A percentile compares a stretch with the other conserved stretches of the same genome.
These are phyloP conservation scores for Candida vartiovaarae DNA, from an alignment of 805 yeast species.

Conservation along the genomic window DNA sequence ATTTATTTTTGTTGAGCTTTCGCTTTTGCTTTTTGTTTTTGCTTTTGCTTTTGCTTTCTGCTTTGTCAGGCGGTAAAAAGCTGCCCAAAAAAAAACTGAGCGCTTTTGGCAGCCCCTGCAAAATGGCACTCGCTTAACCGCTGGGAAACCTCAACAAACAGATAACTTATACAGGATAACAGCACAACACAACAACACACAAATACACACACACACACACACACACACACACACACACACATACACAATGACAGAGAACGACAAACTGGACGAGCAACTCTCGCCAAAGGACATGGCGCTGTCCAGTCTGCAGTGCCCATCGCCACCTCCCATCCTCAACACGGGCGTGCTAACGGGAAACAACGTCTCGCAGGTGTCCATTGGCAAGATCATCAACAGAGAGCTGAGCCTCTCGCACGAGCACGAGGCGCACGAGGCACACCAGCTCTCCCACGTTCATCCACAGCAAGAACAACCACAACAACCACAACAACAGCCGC, in stretches of 20 bases:
- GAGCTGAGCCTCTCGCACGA: slow-evolving; percentile 5
- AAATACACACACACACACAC: no score
- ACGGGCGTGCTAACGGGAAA: slow-evolving; percentile 22
- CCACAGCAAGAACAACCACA: not conserved
- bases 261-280: slow-evolving; percentile 3
- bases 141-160: not conserved
- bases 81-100: no score
- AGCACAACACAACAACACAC: not conserved
- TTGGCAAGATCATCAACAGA: slow-evolving; percentile 17
- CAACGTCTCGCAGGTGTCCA: slow-evolving; percentile 20
- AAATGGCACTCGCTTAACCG: no score
- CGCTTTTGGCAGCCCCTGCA: no score
- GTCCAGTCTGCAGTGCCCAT: slow-evolving; percentile 56
- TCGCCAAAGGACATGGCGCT: slow-evolving; percentile 52
- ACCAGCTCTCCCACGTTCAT: not conserved
- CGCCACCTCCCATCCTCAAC: slow-evolving; percentile 64
- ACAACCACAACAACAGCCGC: slow-evolving; percentile 2
- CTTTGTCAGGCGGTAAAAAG: no score
- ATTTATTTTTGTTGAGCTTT: no score
- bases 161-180: not conserved
- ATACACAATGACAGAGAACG: not conserved
- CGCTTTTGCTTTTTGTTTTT: no score
- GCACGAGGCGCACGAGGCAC: not conserved
- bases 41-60: no score
- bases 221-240: not conserved